phyloP scores from a whole-genome alignment of 352 stramenopile genomes.

The Phytophthora hybrid region DNA sequence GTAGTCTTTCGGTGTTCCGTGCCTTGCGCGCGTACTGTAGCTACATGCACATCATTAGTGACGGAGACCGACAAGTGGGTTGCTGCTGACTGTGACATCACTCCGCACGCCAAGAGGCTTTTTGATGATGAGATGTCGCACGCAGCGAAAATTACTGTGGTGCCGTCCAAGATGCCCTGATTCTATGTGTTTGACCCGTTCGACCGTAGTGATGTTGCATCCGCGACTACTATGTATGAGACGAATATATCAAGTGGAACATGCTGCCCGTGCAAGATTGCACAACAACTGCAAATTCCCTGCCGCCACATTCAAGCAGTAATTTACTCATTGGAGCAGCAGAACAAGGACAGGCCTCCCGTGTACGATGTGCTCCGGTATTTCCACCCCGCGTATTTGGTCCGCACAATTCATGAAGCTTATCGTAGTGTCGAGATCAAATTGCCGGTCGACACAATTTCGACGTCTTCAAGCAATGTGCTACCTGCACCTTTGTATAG shows the following conservation, averaged over 20 bases:
- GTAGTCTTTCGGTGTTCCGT: too few species aligned
- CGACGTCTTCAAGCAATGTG: not conserved
- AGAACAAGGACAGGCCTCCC: not conserved
- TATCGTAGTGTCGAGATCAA: not conserved
- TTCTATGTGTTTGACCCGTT: not conserved
- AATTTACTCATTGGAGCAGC: not conserved
- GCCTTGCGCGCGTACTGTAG: too few species aligned
- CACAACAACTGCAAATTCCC: not conserved
- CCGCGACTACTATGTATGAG: not conserved
- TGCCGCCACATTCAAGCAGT: not conserved
- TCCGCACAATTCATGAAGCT: not conserved
- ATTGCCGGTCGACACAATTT: not conserved
- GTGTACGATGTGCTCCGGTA: not conserved
- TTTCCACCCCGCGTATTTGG: not conserved
- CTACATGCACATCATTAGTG: too few species aligned
- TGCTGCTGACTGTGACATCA: too few species aligned
- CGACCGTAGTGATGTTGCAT: not conserved
- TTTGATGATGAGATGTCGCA: too few species aligned
- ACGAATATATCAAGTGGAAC: not conserved
- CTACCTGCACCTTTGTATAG: too few species aligned
- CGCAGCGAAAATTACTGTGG: too few species aligned
- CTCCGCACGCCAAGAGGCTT: too few species aligned
- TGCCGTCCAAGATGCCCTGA: not conserved
- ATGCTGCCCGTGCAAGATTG: not conserved
- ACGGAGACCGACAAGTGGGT: too few species aligned